These are phyloP conservation scores for Entomortierella parvispora DNA, from an alignment of 192 early-diverging fungal genomes.

Conservation along the genomic window DNA sequence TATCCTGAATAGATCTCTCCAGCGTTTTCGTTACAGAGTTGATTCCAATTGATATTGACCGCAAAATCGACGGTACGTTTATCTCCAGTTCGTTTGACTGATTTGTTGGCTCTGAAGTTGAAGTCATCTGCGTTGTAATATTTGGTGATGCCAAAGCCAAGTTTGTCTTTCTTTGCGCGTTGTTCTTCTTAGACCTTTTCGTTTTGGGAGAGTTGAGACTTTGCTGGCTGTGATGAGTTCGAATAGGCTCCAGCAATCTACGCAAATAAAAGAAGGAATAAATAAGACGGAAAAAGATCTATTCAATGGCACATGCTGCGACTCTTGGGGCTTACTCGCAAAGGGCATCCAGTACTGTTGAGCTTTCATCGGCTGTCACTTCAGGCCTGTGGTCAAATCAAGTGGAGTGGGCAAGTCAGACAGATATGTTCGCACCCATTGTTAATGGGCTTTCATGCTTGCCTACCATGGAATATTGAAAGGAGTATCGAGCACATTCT, in stretches of 20 bases:
- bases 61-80: slow-evolving; percentile 14
- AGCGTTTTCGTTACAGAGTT: slow-evolving; percentile 37
- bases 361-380: slow-evolving; percentile 16
- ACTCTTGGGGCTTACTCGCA: slow-evolving; percentile 49
- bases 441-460: too few species aligned
- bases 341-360: slow-evolving; percentile 36
- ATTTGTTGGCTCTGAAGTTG: slow-evolving; percentile 1
- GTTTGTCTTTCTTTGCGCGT: not conserved
- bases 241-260: slow-evolving; percentile 32
- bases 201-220: not conserved
- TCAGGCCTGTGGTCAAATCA: slow-evolving; percentile 28
- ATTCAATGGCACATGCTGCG: not conserved
- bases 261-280: not conserved
- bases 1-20: slow-evolving; percentile 36
- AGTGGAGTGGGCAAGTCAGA: too few species aligned
- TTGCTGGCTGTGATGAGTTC: slow-evolving; percentile 3
- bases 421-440: too few species aligned
- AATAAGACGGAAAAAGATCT: not conserved
- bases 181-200: slow-evolving; percentile 5
- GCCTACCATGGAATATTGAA: slow-evolving; percentile 46
- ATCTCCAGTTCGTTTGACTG: not conserved
- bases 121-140: not conserved
- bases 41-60: slow-evolving; percentile 22
- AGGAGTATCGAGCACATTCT: slow-evolving; percentile 40
- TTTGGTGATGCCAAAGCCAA: not conserved